These are phyloP conservation scores for Pythium monospermum DNA, from an alignment of 352 stramenopile genomes.

Conservation along the genomic window DNA sequence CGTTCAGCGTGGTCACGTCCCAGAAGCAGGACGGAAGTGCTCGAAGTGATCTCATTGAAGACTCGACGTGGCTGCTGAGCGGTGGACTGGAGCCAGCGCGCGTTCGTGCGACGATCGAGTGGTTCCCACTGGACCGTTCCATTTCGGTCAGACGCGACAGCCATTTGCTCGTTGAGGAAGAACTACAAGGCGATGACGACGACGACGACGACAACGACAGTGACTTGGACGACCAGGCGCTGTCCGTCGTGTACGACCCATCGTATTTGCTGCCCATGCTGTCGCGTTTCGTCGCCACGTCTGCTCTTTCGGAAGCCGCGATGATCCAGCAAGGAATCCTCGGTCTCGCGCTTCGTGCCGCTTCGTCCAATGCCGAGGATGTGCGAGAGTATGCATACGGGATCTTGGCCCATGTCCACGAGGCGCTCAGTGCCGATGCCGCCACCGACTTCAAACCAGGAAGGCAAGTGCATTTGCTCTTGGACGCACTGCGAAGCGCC, in stretches of 20 bases:
- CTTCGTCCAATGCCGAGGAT: constrained; percentile 49
- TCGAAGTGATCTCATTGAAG: constrained; percentile 47
- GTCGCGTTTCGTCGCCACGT: constrained; percentile 69
- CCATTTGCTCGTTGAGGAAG: constrained; percentile 24
- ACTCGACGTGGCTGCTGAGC: constrained; percentile 58
- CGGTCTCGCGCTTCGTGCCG: constrained; percentile 60
- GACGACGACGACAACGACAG: constrained; percentile 11
- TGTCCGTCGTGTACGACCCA: constrained; percentile 52
- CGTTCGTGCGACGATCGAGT: constrained; percentile 63
- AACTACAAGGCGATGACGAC: constrained; percentile 6
- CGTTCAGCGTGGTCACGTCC: constrained; percentile 21
- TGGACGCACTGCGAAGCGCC: constrained; percentile 73
- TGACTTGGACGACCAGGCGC: constrained; percentile 3
- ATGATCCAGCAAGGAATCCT: constrained; percentile 72
- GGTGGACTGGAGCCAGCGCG: constrained; percentile 61
- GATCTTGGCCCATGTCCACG: constrained; percentile 72
- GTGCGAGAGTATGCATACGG: constrained; percentile 67
- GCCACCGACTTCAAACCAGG: constrained; percentile 62
- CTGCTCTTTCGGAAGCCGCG: constrained; percentile 43
- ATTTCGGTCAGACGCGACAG: constrained; percentile 26
- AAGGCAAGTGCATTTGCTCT: constrained; percentile 71
- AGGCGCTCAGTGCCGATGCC: constrained; percentile 52
- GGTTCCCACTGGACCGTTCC: constrained; percentile 45
- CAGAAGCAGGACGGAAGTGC: constrained; percentile 20
- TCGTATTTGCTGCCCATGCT: constrained; percentile 76